These are phyloP conservation scores for Pichia pseudocactophila DNA, from an alignment of 805 yeast genomes.

Conservation along the genomic window DNA sequence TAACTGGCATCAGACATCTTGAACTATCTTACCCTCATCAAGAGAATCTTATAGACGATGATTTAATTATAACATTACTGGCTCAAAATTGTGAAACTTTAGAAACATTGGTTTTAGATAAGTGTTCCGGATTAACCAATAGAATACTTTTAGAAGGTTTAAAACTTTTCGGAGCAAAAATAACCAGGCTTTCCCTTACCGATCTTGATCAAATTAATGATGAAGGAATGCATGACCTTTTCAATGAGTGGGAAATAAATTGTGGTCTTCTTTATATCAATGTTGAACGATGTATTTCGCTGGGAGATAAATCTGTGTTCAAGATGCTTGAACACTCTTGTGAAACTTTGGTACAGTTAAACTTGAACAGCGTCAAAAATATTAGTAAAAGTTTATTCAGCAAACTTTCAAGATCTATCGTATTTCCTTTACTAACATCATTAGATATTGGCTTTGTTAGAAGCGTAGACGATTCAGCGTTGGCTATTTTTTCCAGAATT, in stretches of 20 bases:
- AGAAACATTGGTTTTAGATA: constrained; percentile 52
- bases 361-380: constrained; percentile 61
- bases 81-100: constrained; percentile 56
- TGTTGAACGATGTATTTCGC: constrained; percentile 53
- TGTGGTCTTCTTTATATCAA: constrained; percentile 54
- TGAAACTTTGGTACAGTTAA: constrained; percentile 57
- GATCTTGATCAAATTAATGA: constrained; percentile 59
- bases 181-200: constrained; percentile 52
- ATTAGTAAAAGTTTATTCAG: constrained; percentile 44
- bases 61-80: constrained; percentile 50
- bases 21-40: constrained; percentile 62
- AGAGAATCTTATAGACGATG: constrained; percentile 62
- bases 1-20: constrained; percentile 44
- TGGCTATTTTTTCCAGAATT: constrained; percentile 47
- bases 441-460: constrained; percentile 77
- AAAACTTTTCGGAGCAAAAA: constrained; percentile 44
- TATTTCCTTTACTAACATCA: constrained; percentile 53
- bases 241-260: constrained; percentile 45
- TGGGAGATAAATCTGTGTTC: constrained; percentile 55
- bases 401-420: constrained; percentile 33
- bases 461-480: constrained; percentile 57
- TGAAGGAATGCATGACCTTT: constrained; percentile 53
- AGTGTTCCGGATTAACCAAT: constrained; percentile 69
- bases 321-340: constrained; percentile 56
- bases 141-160: constrained; percentile 47